Percentiles rank a stretch among this genome's conserved stretches.
phyloP scores from a whole-genome alignment of 1,139 yeast genomes.

The Pichia sp. region DNA sequence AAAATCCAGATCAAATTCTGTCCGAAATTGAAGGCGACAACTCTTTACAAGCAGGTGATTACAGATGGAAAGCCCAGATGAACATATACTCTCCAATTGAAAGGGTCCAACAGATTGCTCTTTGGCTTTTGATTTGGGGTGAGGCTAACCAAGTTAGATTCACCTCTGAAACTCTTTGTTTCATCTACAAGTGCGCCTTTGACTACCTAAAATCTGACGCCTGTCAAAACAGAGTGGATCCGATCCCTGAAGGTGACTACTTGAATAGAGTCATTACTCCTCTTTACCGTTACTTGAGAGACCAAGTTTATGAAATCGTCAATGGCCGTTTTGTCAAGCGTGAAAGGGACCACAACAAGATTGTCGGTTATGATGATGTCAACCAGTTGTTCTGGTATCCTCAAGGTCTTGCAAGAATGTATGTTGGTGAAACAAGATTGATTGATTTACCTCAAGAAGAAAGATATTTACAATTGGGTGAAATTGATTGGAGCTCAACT shows the following conservation, averaged over 20 bases:
- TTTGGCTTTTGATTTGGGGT: constrained; percentile 38
- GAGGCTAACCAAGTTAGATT: constrained; percentile 9
- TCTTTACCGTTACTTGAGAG: constrained; percentile 80
- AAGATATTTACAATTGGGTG: constrained; percentile 86
- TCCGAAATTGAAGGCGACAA: constrained; percentile 61
- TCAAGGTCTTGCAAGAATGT: constrained; percentile 92
- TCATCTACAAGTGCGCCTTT: constrained; percentile 73
- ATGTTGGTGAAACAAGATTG: constrained; percentile 82
- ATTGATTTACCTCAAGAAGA: constrained; percentile 88
- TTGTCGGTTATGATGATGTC: constrained; percentile 97
- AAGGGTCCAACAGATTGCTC: constrained; percentile 61
- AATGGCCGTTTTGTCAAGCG: constrained; percentile 97
- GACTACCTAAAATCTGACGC: constrained; percentile 77
- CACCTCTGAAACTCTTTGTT: constrained; percentile 76
- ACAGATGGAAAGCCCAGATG: constrained; percentile 65
- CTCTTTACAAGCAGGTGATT: constrained; percentile 49
- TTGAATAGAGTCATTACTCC: constrained; percentile 92
- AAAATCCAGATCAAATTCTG: constrained; percentile 33
- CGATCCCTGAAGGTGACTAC: constrained; percentile 94
- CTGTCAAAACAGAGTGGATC: constrained; percentile 86
- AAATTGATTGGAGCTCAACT: constrained; percentile 86
- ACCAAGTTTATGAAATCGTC: constrained; percentile 90
- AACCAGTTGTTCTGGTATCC: constrained; percentile 99
- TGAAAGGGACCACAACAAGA: constrained; percentile 91
- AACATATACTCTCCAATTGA: constrained; percentile 48